Evolutionary conservation across 768 basidiomycete species (phyloP).

Genomic region (Lactifluus volemus): DNA sequence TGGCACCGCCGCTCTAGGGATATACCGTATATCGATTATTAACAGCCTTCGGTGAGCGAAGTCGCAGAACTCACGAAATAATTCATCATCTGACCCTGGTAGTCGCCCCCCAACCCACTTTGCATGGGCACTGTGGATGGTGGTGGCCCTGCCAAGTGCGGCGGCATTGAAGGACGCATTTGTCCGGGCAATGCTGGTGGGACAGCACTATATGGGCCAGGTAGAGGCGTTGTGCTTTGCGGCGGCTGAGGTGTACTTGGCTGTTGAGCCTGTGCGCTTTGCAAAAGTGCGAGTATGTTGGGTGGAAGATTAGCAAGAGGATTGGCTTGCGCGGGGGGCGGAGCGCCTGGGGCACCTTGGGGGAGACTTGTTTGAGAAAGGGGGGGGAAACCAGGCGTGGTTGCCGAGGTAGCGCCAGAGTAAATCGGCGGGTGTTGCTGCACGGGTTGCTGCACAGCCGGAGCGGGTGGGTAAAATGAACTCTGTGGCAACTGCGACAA

Average conservation of each 20-base stretch:
- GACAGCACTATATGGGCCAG: slow-evolving; percentile 13
- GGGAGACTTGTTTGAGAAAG: slow-evolving; percentile 12
- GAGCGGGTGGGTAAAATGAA: slow-evolving; percentile 40
- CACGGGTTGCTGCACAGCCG: slow-evolving; percentile 23
- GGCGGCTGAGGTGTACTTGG: slow-evolving; percentile 18
- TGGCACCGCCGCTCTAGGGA: background rate
- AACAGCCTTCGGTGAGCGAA: background rate
- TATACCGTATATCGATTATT: background rate
- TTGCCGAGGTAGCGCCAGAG: slow-evolving; percentile 10
- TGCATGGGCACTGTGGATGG: slow-evolving; percentile 18
- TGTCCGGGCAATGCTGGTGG: slow-evolving; percentile 28
- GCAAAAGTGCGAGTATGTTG: slow-evolving; percentile 18
- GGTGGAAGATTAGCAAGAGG: slow-evolving; percentile 12
- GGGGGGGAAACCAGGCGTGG: slow-evolving; percentile 14
- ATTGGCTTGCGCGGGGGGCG: slow-evolving; percentile 6
- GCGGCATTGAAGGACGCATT: slow-evolving; percentile 39
- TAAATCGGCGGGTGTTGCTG: slow-evolving; percentile 23
- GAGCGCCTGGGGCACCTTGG: slow-evolving; percentile 2
- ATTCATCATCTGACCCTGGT: slow-evolving; percentile 61
- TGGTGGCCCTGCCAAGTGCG: slow-evolving; percentile 35
- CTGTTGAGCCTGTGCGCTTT: slow-evolving; percentile 17
- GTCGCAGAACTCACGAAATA: slow-evolving; percentile 44
- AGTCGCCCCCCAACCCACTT: slow-evolving; percentile 19
- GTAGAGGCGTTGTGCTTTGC: slow-evolving; percentile 4
- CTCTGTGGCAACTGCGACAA: slow-evolving; percentile 23